These are phyloP conservation scores for Parachaetomium inaequale DNA, from an alignment of 495 filamentous ascomycete species.

Conservation along the genomic window DNA sequence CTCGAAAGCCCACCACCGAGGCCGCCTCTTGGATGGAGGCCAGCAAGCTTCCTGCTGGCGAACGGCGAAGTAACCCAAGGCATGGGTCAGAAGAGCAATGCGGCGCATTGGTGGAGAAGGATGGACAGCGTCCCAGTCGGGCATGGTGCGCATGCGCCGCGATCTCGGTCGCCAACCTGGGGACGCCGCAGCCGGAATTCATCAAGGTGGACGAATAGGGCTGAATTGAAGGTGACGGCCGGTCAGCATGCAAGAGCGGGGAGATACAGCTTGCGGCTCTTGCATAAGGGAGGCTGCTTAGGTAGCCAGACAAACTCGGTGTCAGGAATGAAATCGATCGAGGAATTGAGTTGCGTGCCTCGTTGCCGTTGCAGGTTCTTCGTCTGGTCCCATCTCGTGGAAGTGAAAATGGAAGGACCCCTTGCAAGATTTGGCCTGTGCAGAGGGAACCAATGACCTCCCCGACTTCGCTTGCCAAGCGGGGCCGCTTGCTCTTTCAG, in stretches of 20 bases:
- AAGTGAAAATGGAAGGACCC: slow-evolving; percentile 15
- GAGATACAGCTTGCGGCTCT: neutral
- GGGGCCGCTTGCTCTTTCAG: neutral
- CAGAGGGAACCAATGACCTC: neutral
- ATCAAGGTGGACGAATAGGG: slow-evolving; percentile 14
- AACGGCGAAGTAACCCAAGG: slow-evolving; percentile 13
- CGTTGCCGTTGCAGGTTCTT: neutral
- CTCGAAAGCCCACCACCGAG: neutral
- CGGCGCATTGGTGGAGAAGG: slow-evolving; percentile 15
- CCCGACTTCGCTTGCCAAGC: neutral
- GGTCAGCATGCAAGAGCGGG: neutral
- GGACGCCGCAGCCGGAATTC: neutral
- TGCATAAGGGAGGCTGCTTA: neutral
- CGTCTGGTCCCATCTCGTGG: neutral
- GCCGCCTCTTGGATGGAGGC: neutral
- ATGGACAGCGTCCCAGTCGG: slow-evolving; percentile 1
- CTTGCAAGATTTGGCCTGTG: slow-evolving; percentile 11
- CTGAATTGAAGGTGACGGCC: neutral
- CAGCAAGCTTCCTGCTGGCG: slow-evolving; percentile 1
- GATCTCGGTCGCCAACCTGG: slow-evolving; percentile 11
- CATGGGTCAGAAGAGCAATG: neutral
- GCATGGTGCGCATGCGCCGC: slow-evolving; percentile 2
- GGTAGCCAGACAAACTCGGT: neutral
- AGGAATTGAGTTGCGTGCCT: neutral
- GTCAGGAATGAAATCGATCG: neutral